Evolutionary conservation across 1,139 yeast species (phyloP), one percentile per base, ranked within the genome.

Genomic region (Pichia sp.): DNA sequence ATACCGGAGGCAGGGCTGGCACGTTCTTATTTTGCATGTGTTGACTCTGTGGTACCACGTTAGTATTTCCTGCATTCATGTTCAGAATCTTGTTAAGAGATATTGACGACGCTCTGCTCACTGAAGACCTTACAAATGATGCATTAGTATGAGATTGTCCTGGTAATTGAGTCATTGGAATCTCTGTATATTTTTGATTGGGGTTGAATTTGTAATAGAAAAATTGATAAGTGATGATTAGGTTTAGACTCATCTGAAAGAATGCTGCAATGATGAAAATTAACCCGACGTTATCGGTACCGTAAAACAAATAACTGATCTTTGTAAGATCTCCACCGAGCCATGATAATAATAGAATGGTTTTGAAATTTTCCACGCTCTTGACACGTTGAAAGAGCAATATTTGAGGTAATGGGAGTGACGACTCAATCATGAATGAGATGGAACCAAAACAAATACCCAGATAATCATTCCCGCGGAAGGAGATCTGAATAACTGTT

Each of bases 321-420:
- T 87, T 87, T 27, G 86, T 72, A 31, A 80, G 63, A 59, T 87
- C 96, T 35, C 96, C 96, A 42, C 91, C 80, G 9, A 87, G 63
- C 96, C 96, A 87, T 50, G 91, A 80, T 22, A 85, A 62, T 32
- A 87, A 58, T 34, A 87, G 63, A 25, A 88, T 72, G 31, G 79
- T 64, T 50, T 87, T 80, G 61, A 87, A 86, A 44, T 91, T 91
- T 47, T 80, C 80, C 6, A 82, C 77, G 1, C 85, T 74, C 48
- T 77, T 74, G 21, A 84, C 58, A 40, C 88, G 66, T 52, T 77
- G 71, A 38, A 85, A 70, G 40, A 85, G 64, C 22, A 88, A 63
- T 33, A 87, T 84, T 58, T 87, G 96, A 0, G 96, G 96, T 34
- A 87, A 62, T 3, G 96, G 96, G 39, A 87, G 64, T 17, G 84